Conservation (phyloP, 345 rosid species). For the Linum usitatissimum region DNA sequence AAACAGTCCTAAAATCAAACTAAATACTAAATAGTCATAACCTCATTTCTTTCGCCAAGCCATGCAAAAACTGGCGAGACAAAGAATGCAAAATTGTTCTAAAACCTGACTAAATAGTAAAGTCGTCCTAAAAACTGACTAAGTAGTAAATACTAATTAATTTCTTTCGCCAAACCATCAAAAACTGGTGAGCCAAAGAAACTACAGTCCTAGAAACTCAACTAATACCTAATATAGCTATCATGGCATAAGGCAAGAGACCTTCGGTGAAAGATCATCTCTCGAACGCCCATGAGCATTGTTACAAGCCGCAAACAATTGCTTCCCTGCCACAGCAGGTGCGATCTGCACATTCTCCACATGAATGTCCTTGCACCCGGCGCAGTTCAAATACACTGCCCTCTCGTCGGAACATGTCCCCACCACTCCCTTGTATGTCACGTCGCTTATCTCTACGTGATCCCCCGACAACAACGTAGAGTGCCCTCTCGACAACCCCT, state of each 20-base stretch:
- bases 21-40: too few species aligned
- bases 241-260: conserved; percentile 2
- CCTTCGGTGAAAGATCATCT: not conserved
- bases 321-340: not conserved
- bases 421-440: not conserved
- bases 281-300: not conserved
- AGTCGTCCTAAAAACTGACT: too few species aligned
- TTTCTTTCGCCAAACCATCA: too few species aligned
- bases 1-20: too few species aligned
- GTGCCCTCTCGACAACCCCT: not conserved
- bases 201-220: not conserved
- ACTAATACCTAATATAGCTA: not conserved
- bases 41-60: too few species aligned
- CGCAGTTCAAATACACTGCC: not conserved
- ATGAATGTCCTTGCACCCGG: not conserved
- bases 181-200: not conserved
- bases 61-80: too few species aligned
- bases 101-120: too few species aligned
- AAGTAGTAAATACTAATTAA: too few species aligned
- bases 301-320: not conserved
- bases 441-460: not conserved
- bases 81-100: too few species aligned
- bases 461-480: not conserved
- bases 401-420: not conserved
- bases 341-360: not conserved